A percentile compares a stretch with the other conserved stretches of the same genome.
These are phyloP conservation scores for Achaetomiella virescens DNA, from an alignment of 495 filamentous ascomycete species.

Conservation along the genomic window DNA sequence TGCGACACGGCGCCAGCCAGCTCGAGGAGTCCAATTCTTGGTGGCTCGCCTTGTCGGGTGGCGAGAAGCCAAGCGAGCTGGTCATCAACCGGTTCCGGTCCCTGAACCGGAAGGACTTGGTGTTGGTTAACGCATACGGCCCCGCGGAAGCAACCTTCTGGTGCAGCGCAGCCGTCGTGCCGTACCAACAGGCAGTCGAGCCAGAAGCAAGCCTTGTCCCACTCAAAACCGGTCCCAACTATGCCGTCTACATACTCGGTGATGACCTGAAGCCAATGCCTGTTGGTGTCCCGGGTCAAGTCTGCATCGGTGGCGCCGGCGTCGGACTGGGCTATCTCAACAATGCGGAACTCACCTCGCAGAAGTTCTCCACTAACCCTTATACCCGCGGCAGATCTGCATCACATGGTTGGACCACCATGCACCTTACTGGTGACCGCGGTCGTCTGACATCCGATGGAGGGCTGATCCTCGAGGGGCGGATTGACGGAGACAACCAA, in stretches of 20 bases:
- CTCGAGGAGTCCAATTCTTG: constrained; percentile 13
- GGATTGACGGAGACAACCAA: constrained; percentile 43
- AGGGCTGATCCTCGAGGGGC: constrained; percentile 30
- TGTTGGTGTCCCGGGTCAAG: constrained; percentile 28
- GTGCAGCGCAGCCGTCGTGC: neutral
- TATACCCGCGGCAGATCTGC: constrained; percentile 19
- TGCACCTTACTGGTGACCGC: constrained; percentile 41
- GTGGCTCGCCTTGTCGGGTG: constrained; percentile 21
- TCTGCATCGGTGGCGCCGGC: constrained; percentile 35
- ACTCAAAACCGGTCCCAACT: constrained; percentile 27
- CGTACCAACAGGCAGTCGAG: neutral
- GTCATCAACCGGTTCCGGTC: constrained; percentile 14
- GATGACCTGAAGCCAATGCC: constrained; percentile 34
- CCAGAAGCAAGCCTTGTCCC: neutral
- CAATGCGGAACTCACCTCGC: constrained; percentile 8
- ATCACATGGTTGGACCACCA: constrained; percentile 26
- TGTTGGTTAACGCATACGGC: constrained; percentile 30
- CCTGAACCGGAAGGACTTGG: constrained; percentile 1
- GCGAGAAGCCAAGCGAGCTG: constrained; percentile 17
- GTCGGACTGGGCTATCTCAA: constrained; percentile 34
- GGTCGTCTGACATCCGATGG: constrained; percentile 35
- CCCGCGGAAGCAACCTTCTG: constrained; percentile 25
- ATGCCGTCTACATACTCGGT: constrained; percentile 41
- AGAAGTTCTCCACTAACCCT: constrained; percentile 33
- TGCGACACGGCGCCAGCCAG: constrained; percentile 9